Evolutionary conservation across 352 stramenopile genomes (phyloP), one percentile per base, ranked within the genome.

Genomic region (Plasmopara halstedii): DNA sequence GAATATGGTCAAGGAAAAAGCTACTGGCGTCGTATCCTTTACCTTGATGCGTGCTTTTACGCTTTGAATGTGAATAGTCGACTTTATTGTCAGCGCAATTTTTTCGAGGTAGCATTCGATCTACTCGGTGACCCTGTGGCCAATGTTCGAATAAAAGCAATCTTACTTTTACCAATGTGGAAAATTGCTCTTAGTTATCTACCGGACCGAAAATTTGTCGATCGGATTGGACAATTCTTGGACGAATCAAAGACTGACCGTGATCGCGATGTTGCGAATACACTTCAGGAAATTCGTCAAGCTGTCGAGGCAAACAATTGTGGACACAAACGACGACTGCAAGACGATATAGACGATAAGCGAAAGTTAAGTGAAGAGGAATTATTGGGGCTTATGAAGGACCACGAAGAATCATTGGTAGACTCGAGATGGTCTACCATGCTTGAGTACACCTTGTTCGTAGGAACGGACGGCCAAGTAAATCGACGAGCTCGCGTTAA

Each of bases 361-460:
- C 59, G 73, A 9, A 66, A 73, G 17, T 55, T 81, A 5, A 51
- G 51, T 7, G 71, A 85, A 31, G 80, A 91, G 29, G 77, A 91
- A 25, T 69, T 56, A 22, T 43, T 77, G 6, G 63, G 70, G 0
- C 46, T 91, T 32, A 65, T 71, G 36, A 76, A 72, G 0, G 80
- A 91, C 36, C 80, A 91, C 20, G 80, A 91, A 46, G 76, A 88
- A 50, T 84, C 73, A 9, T 82, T 73, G 4, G 70, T 75, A 20
- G 80, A 91, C 34, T 83, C 77, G 13, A 88, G 87, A 19, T 91
- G 80, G 80, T 88, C 74, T 1, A 88, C 74, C 47, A 91, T 91
- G 80, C 71, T 91, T 3, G 80, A 91, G 47, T 91, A 91, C 50
- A 88, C 80, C 20, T 50, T 91, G 14, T 75, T 88, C 11, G 80